A percentile compares a stretch with the other conserved stretches of the same genome.
Evolutionary conservation across 257 asterid genomes (phyloP).

Genomic region (Echium plantagineum): DNA sequence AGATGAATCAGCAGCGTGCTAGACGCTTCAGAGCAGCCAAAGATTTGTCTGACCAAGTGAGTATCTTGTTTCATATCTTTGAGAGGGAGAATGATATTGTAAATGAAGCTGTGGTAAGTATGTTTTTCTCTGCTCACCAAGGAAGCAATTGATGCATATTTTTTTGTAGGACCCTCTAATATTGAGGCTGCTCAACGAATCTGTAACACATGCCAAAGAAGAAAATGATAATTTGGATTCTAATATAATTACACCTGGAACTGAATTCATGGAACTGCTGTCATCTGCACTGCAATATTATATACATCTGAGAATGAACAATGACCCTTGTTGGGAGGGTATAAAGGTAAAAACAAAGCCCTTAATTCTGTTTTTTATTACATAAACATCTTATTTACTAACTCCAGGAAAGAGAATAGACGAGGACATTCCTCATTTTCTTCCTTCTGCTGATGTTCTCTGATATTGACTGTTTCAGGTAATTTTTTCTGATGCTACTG

Average conservation of each 20-base stretch:
- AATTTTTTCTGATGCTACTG: slow-evolving; percentile 67
- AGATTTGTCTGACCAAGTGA: slow-evolving; percentile 33
- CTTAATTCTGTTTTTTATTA: not conserved
- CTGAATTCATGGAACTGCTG: slow-evolving; percentile 49
- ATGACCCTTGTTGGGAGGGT: slow-evolving; percentile 49
- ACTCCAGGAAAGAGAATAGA: not conserved
- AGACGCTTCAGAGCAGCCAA: slow-evolving; percentile 52
- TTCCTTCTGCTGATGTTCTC: slow-evolving; percentile 4
- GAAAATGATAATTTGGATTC: slow-evolving; percentile 34
- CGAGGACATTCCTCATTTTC: not conserved
- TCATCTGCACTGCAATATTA: slow-evolving; percentile 47
- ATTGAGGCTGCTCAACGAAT: slow-evolving; percentile 9
- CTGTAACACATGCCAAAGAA: slow-evolving; percentile 7
- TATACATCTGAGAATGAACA: slow-evolving; percentile 34
- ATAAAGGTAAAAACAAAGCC: slow-evolving; percentile 31
- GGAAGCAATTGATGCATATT: slow-evolving; percentile 5
- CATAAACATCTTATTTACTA: not conserved
- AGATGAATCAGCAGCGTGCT: slow-evolving; percentile 60
- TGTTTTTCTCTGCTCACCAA: not conserved
- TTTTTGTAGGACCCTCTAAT: slow-evolving; percentile 26
- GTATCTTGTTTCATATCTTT: slow-evolving; percentile 10
- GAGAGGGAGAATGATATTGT: not conserved
- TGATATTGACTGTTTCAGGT: slow-evolving; percentile 29
- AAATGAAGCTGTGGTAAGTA: not conserved
- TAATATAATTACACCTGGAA: slow-evolving; percentile 69